These are phyloP conservation scores for Polyporus arcularius DNA, from an alignment of 768 basidiomycete genomes.

Conservation along the genomic window DNA sequence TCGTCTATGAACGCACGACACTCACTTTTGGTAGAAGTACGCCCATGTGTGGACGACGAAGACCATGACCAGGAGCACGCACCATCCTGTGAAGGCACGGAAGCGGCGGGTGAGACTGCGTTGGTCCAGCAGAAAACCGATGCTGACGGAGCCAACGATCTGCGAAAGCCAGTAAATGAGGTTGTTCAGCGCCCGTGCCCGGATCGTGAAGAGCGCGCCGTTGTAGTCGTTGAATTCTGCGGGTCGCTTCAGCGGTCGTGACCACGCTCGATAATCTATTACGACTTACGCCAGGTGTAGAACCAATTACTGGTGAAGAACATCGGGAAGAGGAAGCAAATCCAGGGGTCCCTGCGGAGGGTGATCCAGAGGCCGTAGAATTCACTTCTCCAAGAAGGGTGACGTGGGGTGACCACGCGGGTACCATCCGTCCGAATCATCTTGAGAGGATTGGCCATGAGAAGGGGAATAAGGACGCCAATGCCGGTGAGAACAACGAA, in stretches of 20 bases:
- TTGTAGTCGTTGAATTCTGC: slow-evolving; percentile 81
- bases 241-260: slow-evolving; percentile 4
- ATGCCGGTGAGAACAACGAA: slow-evolving; percentile 74
- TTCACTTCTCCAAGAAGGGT: slow-evolving; percentile 80
- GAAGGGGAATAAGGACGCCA: slow-evolving; percentile 63
- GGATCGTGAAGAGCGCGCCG: slow-evolving; percentile 77
- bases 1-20: neutral
- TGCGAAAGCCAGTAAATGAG: slow-evolving; percentile 81
- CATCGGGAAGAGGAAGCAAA: slow-evolving; percentile 81
- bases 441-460: slow-evolving; percentile 72
- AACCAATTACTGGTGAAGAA: slow-evolving; percentile 86
- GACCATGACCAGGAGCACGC: slow-evolving; percentile 59
- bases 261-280: neutral
- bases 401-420: slow-evolving; percentile 58
- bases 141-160: slow-evolving; percentile 71
- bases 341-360: slow-evolving; percentile 67
- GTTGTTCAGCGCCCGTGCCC: slow-evolving; percentile 74
- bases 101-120: slow-evolving; percentile 55
- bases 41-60: slow-evolving; percentile 76
- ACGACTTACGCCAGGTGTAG: slow-evolving; percentile 75
- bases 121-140: slow-evolving; percentile 70
- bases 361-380: slow-evolving; percentile 68
- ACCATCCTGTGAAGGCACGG: slow-evolving; percentile 75
- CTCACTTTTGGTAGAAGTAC: slow-evolving; percentile 44
- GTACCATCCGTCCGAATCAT: slow-evolving; percentile 79